Conservation (phyloP, 202 grass and related monocot genomes). For the Setaria viridis region DNA sequence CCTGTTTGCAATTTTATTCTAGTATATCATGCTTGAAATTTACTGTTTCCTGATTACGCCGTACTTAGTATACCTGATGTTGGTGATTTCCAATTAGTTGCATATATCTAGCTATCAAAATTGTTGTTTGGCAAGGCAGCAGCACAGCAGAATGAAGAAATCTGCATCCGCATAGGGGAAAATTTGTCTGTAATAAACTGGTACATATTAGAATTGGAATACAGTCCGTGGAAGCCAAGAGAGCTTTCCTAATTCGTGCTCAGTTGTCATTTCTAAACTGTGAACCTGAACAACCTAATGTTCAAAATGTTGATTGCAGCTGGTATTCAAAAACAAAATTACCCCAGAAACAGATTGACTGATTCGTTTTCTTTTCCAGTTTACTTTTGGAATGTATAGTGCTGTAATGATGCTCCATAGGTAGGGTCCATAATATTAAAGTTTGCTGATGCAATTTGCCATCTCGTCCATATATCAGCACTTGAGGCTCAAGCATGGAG, state of each 20-base stretch:
- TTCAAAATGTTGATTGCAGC: neutral
- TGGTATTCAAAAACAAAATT: neutral
- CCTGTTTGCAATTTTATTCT: neutral
- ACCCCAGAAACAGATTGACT: neutral
- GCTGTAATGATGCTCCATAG: neutral
- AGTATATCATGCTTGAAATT: neutral
- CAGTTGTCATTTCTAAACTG: neutral
- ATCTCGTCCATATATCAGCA: conserved; percentile 4
- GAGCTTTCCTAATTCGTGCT: neutral
- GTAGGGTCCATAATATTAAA: neutral
- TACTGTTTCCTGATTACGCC: neutral
- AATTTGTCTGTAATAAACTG: neutral
- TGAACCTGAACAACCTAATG: neutral
- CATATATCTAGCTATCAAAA: neutral
- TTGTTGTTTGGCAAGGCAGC: neutral
- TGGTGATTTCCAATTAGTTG: conserved; percentile 3
- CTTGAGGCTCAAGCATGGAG: conserved; percentile 55
- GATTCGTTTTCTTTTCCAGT: neutral
- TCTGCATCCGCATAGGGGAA: neutral
- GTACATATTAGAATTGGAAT: neutral
- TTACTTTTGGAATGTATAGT: neutral
- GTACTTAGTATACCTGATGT: neutral
- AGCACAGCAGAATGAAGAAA: neutral
- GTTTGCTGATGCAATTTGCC: conserved; percentile 25
- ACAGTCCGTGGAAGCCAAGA: neutral